Percentiles rank a stretch among this genome's conserved stretches.
phyloP scores from a whole-genome alignment of 108 stramenopile species.

The Nitzschia palea region DNA sequence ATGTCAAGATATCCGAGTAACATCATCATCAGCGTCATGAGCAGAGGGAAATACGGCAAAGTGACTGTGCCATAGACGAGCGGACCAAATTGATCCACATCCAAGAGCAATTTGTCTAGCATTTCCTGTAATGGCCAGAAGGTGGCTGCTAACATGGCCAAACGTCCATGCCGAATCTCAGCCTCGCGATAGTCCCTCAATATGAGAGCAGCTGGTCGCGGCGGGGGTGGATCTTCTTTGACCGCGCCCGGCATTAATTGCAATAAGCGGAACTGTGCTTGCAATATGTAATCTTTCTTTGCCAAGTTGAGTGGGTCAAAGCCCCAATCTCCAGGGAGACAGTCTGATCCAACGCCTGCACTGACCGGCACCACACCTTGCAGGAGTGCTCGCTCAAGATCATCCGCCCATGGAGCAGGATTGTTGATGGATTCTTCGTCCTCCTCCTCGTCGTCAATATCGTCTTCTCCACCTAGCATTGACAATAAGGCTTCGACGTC shows the following conservation, averaged over 20 bases:
- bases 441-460: constrained; percentile 4
- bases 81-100: constrained; percentile 52
- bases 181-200: constrained; percentile 86
- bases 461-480: constrained; percentile 18
- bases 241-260: constrained; percentile 44
- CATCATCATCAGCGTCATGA: constrained; percentile 83
- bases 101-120: constrained; percentile 68
- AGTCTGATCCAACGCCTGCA: constrained; percentile 76
- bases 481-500: constrained; percentile 12
- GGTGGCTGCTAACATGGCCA: constrained; percentile 88
- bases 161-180: constrained; percentile 87
- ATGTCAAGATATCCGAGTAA: constrained; percentile 85
- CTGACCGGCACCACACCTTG: constrained; percentile 67
- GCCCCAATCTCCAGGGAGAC: constrained; percentile 81
- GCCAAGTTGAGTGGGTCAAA: constrained; percentile 82
- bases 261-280: constrained; percentile 53
- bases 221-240: constrained; percentile 27
- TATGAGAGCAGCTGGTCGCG: constrained; percentile 70
- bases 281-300: constrained; percentile 66
- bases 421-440: neutral
- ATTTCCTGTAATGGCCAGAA: constrained; percentile 88
- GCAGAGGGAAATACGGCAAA: constrained; percentile 70
- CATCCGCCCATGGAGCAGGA: neutral
- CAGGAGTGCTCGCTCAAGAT: constrained; percentile 46
- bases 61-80: constrained; percentile 74